Evolutionary conservation across 2,329 filamentous ascomycete genomes (phyloP), one percentile per base, ranked within the genome.

Genomic region (Trichoderma sp.): DNA sequence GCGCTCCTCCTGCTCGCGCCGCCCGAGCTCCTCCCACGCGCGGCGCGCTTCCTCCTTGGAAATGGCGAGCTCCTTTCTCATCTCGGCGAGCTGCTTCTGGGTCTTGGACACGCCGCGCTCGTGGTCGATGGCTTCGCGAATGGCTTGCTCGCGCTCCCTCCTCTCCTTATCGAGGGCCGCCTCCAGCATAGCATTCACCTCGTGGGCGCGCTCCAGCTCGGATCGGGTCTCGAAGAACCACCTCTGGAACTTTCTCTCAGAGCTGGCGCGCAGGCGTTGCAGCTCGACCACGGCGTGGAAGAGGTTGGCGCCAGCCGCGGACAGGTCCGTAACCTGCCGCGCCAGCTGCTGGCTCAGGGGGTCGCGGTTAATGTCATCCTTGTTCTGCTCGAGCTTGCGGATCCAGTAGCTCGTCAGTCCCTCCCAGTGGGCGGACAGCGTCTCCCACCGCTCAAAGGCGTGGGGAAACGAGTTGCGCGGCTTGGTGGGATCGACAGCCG

Each of bases 401-500:
- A 99, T 95, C 94, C 95, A 99, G 78, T 97, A 98, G 66, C 92
- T 94, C 0, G 95, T 98, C 66, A 99, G 83, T 5, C 95, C 95
- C 76, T 99, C 95, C 95, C 95, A 99, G 72, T 98, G 94, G 6
- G 95, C 96, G 0, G 95, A 99, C 3, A 99, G 80, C 0, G 92
- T 94, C 75, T 99, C 95, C 95, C 95, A 99, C 67, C 95, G 86
- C 77, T 99, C 94, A 73, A 99, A 99, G 0, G 95, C 95, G 77
- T 98, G 95, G 0, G 95, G 95, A 70, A 99, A 98, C 0, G 89
- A 88, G 54, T 90, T 91, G 65, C 88, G 82, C 60, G 84, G 76
- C 59, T 83, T 78, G 3, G 74, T 68, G 48, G 68, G 64, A 28
- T 69, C 67, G 10, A 69, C 59, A 3, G 68, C 56, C 28, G 66